Percentiles rank a stretch among this genome's conserved stretches.
Evolutionary conservation across 192 early-diverging fungal genomes (phyloP).

Genomic region (Dimargaris cristalligena): DNA sequence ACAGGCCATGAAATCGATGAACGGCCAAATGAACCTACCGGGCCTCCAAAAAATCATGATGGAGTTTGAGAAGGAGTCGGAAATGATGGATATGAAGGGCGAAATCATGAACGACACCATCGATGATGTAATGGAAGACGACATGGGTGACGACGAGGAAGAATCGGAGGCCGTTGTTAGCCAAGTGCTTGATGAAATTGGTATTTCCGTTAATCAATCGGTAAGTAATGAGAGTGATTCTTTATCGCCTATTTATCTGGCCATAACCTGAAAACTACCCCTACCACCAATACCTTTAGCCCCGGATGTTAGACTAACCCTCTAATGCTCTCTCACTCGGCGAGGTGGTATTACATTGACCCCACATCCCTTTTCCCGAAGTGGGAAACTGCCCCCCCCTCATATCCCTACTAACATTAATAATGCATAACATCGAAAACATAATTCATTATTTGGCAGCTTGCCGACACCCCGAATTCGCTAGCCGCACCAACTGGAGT

Average conservation of each 20-base stretch:
- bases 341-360: slow-evolving; percentile 1
- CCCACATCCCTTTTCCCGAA: neutral
- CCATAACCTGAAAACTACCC: too few relatives aligned
- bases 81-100: slow-evolving; percentile 98
- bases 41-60: slow-evolving; percentile 90
- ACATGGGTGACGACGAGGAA: slow-evolving; percentile 71
- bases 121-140: slow-evolving; percentile 89
- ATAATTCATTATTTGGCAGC: slow-evolving; percentile 12
- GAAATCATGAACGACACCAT: slow-evolving; percentile 97
- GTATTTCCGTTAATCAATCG: slow-evolving; percentile 55
- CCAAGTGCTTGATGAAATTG: slow-evolving; percentile 91
- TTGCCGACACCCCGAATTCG: slow-evolving; percentile 29
- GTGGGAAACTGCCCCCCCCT: slow-evolving; percentile 9
- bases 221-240: too few relatives aligned
- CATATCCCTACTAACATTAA: neutral
- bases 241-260: too few relatives aligned
- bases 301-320: neutral
- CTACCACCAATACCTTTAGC: neutral
- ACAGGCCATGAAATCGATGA: slow-evolving; percentile 98
- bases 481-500: slow-evolving; percentile 17
- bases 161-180: slow-evolving; percentile 81
- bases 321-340: neutral
- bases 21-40: slow-evolving; percentile 82
- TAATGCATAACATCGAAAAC: neutral
- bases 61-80: slow-evolving; percentile 90